Conservation (phyloP, 1,139 yeast species). For the Yamadazyma atlantica region DNA sequence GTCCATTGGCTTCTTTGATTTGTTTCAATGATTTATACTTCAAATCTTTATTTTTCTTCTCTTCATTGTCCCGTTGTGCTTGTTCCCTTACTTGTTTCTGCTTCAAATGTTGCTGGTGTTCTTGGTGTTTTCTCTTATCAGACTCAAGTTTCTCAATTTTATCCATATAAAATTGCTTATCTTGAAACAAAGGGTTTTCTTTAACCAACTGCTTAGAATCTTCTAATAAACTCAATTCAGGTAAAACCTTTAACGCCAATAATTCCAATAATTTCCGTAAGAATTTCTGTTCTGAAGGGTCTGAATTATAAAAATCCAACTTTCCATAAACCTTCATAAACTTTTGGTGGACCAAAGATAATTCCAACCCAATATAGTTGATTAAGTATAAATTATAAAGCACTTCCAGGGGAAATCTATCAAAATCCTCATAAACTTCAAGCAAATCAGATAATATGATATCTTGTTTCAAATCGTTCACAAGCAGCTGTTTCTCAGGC, state of each 20-base stretch:
- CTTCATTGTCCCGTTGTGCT: conserved; percentile 22
- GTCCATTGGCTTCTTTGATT: conserved; percentile 17
- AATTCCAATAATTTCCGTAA: conserved; percentile 29
- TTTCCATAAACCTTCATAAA: conserved; percentile 10
- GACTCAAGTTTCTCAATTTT: conserved; percentile 20
- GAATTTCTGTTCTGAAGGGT: conserved; percentile 17
- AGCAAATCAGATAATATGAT: conserved; percentile 24
- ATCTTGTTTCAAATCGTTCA: conserved; percentile 20
- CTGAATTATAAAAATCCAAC: conserved; percentile 6
- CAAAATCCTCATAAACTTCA: conserved; percentile 19
- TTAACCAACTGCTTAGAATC: conserved; percentile 29
- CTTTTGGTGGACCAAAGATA: conserved; percentile 11
- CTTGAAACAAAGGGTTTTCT: conserved; percentile 19
- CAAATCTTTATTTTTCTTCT: conserved; percentile 28
- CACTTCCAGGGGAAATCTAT: conserved; percentile 33
- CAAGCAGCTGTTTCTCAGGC: conserved; percentile 15
- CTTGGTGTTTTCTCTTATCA: conserved; percentile 17
- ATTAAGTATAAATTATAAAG: conserved; percentile 35
- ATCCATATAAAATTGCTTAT: conserved; percentile 13
- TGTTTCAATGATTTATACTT: conserved; percentile 36
- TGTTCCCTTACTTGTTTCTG: conserved; percentile 23
- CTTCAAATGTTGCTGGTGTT: conserved; percentile 19
- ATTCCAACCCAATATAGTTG: conserved; percentile 18
- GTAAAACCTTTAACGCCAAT: conserved; percentile 37
- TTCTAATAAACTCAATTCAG: conserved; percentile 26